phyloP scores from a whole-genome alignment of 2,329 filamentous ascomycete genomes.

The Coniochaeta hoffmannii region DNA sequence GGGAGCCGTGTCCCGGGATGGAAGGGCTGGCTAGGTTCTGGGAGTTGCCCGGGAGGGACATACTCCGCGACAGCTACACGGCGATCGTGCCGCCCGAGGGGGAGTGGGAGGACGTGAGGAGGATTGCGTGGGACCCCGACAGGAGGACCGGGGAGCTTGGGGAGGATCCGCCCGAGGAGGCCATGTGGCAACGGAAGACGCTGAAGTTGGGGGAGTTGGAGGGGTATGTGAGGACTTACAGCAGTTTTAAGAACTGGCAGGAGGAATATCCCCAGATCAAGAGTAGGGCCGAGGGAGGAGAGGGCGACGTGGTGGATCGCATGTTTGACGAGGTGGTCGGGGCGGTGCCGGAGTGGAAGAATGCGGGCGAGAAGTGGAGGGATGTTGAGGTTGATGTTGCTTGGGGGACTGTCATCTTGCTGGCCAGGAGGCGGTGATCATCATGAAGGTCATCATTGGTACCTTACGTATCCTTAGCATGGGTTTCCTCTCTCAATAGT shows the following conservation, averaged over 20 bases:
- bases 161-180: conserved; percentile 14
- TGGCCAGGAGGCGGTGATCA: conserved; percentile 39
- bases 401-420: conserved; percentile 53
- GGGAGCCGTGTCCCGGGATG: conserved; percentile 33
- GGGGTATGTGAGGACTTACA: conserved; percentile 55
- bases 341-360: conserved; percentile 45
- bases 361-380: conserved; percentile 39
- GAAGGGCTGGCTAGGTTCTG: conserved; percentile 50
- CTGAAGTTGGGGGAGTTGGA: conserved; percentile 51
- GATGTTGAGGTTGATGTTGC: conserved; percentile 48
- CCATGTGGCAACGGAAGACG: conserved; percentile 42
- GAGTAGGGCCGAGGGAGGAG: conserved; percentile 43
- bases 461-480: no score
- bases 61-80: conserved; percentile 43
- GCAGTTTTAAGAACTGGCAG: conserved; percentile 50
- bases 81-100: conserved; percentile 41
- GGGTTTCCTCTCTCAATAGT: no score
- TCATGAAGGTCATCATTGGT: no score
- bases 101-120: conserved; percentile 44
- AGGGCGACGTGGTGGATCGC: conserved; percentile 54
- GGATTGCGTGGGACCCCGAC: conserved; percentile 51
- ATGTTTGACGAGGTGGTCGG: conserved; percentile 52
- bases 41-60: conserved; percentile 52
- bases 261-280: conserved; percentile 43
- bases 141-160: conserved; percentile 26